Percentiles rank a stretch among this genome's conserved stretches.
Conservation (phyloP, 108 stramenopile species). For the Skeletonema marinoi region DNA sequence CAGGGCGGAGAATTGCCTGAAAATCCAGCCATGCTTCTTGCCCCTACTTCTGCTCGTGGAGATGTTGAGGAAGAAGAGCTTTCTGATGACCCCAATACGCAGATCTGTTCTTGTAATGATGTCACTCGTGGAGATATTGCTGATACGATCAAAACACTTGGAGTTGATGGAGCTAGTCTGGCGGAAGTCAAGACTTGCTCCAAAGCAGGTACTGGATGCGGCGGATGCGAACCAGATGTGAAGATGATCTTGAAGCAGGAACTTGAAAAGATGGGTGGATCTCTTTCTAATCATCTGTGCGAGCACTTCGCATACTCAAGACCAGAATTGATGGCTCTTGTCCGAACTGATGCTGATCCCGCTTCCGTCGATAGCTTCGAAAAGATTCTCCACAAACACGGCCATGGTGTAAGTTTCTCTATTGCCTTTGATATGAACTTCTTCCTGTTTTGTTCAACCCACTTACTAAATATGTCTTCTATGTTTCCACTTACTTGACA, state of each 20-base stretch:
- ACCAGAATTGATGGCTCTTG: conserved; percentile 87
- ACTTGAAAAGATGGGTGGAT: conserved; percentile 80
- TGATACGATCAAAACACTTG: conserved; percentile 69
- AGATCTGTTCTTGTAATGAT: conserved; percentile 95
- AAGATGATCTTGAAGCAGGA: conserved; percentile 77
- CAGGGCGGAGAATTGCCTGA: conserved; percentile 70
- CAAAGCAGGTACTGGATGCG: conserved; percentile 91
- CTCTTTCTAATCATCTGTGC: conserved; percentile 84
- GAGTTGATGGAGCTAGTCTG: conserved; percentile 73
- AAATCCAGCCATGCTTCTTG: conserved; percentile 70
- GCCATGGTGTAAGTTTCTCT: conserved; percentile 56
- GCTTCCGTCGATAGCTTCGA: conserved; percentile 76
- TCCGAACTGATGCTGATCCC: conserved; percentile 74
- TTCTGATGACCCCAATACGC: conserved; percentile 66
- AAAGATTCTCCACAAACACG: conserved; percentile 84
- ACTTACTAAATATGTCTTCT: conserved; percentile 1
- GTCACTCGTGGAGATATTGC: conserved; percentile 81
- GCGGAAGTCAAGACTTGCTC: conserved; percentile 84
- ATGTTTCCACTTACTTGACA: neutral
- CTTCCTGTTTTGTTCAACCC: neutral
- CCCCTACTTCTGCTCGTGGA: conserved; percentile 67
- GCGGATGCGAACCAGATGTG: conserved; percentile 92
- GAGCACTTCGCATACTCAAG: conserved; percentile 89
- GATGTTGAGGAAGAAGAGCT: conserved; percentile 58
- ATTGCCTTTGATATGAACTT: neutral